These are phyloP conservation scores for Toxicodendron radicans DNA, from an alignment of 345 rosid genomes.

Conservation along the genomic window DNA sequence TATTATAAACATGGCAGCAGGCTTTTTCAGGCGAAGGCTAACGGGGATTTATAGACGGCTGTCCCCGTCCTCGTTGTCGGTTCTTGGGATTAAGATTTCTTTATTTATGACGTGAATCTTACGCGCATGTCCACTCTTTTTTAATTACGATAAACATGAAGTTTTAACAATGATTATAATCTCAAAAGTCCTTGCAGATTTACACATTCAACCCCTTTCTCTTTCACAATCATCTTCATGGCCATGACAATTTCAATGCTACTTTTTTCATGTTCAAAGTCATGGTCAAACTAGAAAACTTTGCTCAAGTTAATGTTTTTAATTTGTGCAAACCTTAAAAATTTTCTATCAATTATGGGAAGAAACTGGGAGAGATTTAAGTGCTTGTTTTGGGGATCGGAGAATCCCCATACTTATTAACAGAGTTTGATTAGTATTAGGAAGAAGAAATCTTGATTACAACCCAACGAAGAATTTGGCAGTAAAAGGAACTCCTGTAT, in stretches of 20 bases:
- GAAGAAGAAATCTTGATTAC: not conserved
- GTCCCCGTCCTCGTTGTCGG: conserved; percentile 33
- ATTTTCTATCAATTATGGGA: too few relatives aligned
- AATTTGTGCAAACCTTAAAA: too few relatives aligned
- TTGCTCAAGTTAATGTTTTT: too few relatives aligned
- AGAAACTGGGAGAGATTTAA: too few relatives aligned
- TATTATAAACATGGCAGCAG: conserved; percentile 5
- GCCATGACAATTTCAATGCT: not conserved
- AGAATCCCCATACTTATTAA: too few relatives aligned
- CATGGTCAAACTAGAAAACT: too few relatives aligned
- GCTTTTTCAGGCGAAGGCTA: conserved; percentile 24
- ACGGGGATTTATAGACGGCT: conserved; percentile 18
- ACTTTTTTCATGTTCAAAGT: not conserved
- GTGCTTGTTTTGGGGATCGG: too few relatives aligned
- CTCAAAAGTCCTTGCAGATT: not conserved
- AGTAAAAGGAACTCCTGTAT: not conserved
- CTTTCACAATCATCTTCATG: not conserved
- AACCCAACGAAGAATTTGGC: not conserved
- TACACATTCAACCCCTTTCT: not conserved
- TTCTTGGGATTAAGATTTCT: not conserved
- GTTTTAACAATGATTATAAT: too few relatives aligned
- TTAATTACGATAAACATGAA: not conserved
- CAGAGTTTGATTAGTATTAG: too few relatives aligned
- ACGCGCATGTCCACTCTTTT: conserved; percentile 1
- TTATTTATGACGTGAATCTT: too few relatives aligned